phyloP scores from a whole-genome alignment of 495 filamentous ascomycete genomes.

The Penicillium turbatum region DNA sequence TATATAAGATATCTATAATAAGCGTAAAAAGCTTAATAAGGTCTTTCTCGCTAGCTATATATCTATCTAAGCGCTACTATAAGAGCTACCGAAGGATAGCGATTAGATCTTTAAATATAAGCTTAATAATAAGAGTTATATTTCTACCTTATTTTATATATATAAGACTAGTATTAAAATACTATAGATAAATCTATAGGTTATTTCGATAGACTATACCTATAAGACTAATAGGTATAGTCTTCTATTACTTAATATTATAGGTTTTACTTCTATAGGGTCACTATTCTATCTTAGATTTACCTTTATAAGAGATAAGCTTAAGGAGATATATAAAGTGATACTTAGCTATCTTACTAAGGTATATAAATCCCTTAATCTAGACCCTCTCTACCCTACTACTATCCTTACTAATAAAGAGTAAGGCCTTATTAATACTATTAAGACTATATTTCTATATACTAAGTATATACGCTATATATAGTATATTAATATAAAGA shows the following conservation, averaged over 20 bases:
- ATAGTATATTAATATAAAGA: conserved; percentile 3
- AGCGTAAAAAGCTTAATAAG: background rate
- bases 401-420: too few relatives aligned
- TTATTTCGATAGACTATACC: background rate
- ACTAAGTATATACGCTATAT: background rate
- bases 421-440: too few relatives aligned
- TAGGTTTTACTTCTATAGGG: background rate
- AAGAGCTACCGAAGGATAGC: background rate
- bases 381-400: background rate
- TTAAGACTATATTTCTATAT: too few relatives aligned
- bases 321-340: background rate
- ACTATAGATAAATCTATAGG: background rate
- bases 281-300: background rate
- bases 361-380: background rate
- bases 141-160: background rate
- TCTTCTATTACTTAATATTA: background rate
- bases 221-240: background rate
- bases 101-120: background rate
- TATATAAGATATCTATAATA: background rate
- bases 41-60: background rate
- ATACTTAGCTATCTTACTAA: background rate
- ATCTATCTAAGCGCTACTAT: background rate
- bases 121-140: background rate
- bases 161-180: too few relatives aligned
- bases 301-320: background rate